Conservation (phyloP, 768 basidiomycete species). For the Pleurotus salmoneostramineus region DNA sequence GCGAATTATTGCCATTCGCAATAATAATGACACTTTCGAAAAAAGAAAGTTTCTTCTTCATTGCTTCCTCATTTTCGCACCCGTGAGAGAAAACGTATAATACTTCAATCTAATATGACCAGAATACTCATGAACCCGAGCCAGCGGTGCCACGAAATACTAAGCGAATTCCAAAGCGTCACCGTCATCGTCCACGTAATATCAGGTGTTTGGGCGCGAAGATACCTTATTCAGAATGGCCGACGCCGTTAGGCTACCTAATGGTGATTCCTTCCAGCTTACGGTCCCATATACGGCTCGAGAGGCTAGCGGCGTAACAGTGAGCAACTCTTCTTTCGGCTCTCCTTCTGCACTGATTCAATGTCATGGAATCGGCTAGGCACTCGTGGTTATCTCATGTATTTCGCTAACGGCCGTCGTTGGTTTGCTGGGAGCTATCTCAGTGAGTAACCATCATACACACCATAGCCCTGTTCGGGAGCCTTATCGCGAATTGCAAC, state of each 20-base stretch:
- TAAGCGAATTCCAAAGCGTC: too few relatives aligned
- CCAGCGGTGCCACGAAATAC: too few relatives aligned
- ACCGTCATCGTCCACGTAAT: not conserved
- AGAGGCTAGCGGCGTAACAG: constrained; percentile 9
- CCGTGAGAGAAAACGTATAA: too few relatives aligned
- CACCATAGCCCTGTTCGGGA: not conserved
- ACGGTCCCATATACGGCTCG: constrained; percentile 5
- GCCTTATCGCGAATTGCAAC: not conserved
- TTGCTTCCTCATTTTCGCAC: too few relatives aligned
- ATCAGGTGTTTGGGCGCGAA: constrained; percentile 5
- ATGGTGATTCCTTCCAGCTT: constrained; percentile 2
- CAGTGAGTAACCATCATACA: constrained; percentile 21
- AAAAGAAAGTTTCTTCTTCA: too few relatives aligned
- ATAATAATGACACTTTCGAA: too few relatives aligned
- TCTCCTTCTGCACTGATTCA: not conserved
- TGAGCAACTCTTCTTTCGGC: not conserved
- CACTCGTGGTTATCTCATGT: constrained; percentile 36
- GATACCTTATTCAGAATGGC: constrained; percentile 3
- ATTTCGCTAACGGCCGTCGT: constrained; percentile 38
- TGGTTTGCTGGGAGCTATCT: constrained; percentile 31
- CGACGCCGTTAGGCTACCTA: constrained; percentile 5
- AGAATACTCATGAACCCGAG: too few relatives aligned
- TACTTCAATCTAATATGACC: too few relatives aligned
- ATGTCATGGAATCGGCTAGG: constrained; percentile 14
- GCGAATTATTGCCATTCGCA: too few relatives aligned